phyloP scores from a whole-genome alignment of 495 filamentous ascomycete genomes.

The Podospora sp. region DNA sequence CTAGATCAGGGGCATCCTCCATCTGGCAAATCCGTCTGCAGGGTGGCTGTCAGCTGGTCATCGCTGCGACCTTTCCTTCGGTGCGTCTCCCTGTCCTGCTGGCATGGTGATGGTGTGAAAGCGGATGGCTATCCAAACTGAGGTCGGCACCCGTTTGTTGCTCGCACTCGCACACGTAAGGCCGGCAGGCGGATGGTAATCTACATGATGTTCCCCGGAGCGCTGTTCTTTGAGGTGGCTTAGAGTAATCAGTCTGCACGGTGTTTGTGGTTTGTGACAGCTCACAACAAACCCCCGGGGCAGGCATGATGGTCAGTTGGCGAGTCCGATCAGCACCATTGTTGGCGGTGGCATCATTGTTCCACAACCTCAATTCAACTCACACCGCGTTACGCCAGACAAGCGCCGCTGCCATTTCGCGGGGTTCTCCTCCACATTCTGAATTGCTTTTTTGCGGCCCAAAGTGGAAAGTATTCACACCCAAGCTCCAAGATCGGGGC shows the following conservation, averaged over 20 bases:
- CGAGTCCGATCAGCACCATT: constrained; percentile 3
- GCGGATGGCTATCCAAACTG: background rate
- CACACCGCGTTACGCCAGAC: background rate
- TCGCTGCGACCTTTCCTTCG: constrained; percentile 20
- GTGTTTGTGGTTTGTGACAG: constrained; percentile 13
- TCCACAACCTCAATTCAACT: background rate
- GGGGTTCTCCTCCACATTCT: constrained; percentile 15
- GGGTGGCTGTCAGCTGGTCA: constrained; percentile 30
- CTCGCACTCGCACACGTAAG: background rate
- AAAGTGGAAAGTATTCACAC: background rate
- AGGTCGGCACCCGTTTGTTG: background rate
- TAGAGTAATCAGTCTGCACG: constrained; percentile 7
- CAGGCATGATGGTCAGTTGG: background rate
- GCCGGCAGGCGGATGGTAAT: background rate
- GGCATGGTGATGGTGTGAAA: background rate
- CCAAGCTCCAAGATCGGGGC: constrained; percentile 12
- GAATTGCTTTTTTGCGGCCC: constrained; percentile 15
- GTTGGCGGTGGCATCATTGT: constrained; percentile 3
- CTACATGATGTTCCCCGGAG: constrained; percentile 4
- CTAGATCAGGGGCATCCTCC: constrained; percentile 17
- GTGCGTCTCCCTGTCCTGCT: constrained; percentile 4
- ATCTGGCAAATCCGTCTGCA: constrained; percentile 19
- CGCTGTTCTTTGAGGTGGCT: background rate
- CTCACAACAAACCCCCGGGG: background rate
- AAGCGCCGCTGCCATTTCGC: constrained; percentile 2